phyloP scores from a whole-genome alignment of 768 basidiomycete species.

The Candolleomyces aberdarensis region DNA sequence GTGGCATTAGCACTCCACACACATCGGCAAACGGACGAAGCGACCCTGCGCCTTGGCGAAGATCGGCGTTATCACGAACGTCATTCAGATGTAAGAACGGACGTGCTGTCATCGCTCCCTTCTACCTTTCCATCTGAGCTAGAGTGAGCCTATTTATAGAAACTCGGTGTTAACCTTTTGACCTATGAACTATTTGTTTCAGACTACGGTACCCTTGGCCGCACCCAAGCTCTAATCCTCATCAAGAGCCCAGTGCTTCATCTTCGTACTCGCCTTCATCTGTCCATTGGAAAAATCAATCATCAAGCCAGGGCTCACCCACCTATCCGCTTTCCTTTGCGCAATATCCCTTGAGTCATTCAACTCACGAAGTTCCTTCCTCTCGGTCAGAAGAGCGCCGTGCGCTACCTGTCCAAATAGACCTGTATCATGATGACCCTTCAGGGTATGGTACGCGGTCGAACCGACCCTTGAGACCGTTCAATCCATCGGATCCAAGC shows the following conservation, averaged over 20 bases:
- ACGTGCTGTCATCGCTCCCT: not conserved
- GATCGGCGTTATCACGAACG: not conserved
- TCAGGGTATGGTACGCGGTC: too few species aligned
- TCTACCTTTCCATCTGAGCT: not conserved
- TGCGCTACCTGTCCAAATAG: too few species aligned
- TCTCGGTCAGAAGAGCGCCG: too few species aligned
- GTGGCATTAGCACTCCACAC: not conserved
- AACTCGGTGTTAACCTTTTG: not conserved
- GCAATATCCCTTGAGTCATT: not conserved
- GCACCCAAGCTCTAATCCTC: not conserved
- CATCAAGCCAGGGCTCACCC: too few species aligned
- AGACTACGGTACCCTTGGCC: constrained; percentile 1
- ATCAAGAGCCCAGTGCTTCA: not conserved
- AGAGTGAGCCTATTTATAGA: not conserved
- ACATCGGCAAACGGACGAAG: not conserved
- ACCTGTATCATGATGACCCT: too few species aligned
- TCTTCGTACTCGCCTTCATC: not conserved
- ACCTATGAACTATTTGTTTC: not conserved
- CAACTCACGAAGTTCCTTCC: too few species aligned
- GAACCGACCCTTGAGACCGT: too few species aligned
- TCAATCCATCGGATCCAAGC: too few species aligned
- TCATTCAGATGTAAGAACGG: not conserved
- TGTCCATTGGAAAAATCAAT: not conserved
- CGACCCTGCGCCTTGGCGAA: not conserved
- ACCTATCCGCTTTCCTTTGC: not conserved